Percentiles rank a stretch among this genome's conserved stretches.
phyloP scores from a whole-genome alignment of 768 basidiomycete genomes.

The Galerina marginata region DNA sequence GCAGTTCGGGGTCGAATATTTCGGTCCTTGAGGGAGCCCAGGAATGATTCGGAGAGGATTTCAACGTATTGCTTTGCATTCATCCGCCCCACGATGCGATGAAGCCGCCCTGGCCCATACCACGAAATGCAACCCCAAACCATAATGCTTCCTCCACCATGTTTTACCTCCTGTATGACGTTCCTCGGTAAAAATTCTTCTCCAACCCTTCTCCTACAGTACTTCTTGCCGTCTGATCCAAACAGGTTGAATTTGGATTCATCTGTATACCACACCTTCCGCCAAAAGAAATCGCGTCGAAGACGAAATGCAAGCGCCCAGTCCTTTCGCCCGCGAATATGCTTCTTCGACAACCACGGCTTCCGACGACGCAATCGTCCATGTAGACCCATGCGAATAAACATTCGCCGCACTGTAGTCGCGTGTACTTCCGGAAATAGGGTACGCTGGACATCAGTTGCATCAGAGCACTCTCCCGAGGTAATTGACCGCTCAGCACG shows the following conservation, averaged over 20 bases:
- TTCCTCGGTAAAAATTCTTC: not conserved
- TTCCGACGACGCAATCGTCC: not conserved
- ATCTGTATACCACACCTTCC: not conserved
- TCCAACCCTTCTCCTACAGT: not conserved
- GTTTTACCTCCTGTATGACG: not conserved
- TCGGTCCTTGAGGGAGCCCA: not conserved
- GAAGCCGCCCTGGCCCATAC: not conserved
- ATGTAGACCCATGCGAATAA: not conserved
- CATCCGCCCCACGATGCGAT: not conserved
- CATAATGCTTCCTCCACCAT: slow-evolving; percentile 1
- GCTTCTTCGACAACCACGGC: not conserved
- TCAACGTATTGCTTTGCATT: not conserved
- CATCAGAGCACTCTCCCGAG: not conserved
- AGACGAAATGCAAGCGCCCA: not conserved
- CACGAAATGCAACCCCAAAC: slow-evolving; percentile 1
- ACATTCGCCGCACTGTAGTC: not conserved
- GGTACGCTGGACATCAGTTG: not conserved
- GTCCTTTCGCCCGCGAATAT: not conserved
- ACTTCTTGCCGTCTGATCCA: slow-evolving; percentile 1
- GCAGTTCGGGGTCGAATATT: no score
- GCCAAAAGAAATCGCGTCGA: not conserved
- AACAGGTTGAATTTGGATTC: not conserved
- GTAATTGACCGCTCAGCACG: not conserved
- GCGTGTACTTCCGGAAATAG: not conserved
- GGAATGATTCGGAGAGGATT: not conserved